Base-by-base conservation (phyloP, 306 rosid species). In the Vicia faba region DNA sequence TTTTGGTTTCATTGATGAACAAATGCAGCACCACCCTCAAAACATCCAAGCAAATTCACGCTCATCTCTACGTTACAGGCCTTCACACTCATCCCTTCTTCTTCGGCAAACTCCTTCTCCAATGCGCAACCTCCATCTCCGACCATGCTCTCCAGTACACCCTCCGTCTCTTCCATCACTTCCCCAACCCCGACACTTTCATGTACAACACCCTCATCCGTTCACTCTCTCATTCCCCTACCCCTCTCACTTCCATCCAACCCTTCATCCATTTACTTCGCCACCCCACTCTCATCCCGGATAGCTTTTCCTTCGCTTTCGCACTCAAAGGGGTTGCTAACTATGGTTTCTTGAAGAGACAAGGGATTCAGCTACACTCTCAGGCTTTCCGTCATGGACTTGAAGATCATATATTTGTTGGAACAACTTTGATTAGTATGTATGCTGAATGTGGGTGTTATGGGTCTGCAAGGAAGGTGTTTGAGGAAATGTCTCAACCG, bases 301-400 rank as follows among this genome's bases (percentile, higher is more conserved):
- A 92, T 69, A 92, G 96, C 57, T 89, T 92, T 87, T 64, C 96
- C 36, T 89, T 92, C 38, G 96, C 93, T 28, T 92, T 92, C 26
- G 41, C 70, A 5, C 86, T 89, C 46, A 89, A 92, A 64, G 92
- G 82, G 1, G 78, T 83, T 8, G 93, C 98, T n/a, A 84, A 84
- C 71, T 75, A 31, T 15, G 45, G 75, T 66, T 19, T 14, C 26
- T 33, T 81, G 18, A 74, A 70, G 36, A 72, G 66, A 31, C 57
- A 58, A 45, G 98, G 98, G 40, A 18, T 69, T 71, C 91, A 83
- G 74, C 43, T 92, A 46, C 98, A 89, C 29, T 72, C 80, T 54
- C 89, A 77, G 54, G 75, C 83, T 41, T 11, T 89, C 23, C 38
- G 72, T 14, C 83, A 45, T 59, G 91, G 91, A 5, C 67, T 87